Evolutionary conservation across 352 stramenopile genomes (phyloP), one percentile per base, ranked within the genome.

Genomic region (Globisporangium paddicum): DNA sequence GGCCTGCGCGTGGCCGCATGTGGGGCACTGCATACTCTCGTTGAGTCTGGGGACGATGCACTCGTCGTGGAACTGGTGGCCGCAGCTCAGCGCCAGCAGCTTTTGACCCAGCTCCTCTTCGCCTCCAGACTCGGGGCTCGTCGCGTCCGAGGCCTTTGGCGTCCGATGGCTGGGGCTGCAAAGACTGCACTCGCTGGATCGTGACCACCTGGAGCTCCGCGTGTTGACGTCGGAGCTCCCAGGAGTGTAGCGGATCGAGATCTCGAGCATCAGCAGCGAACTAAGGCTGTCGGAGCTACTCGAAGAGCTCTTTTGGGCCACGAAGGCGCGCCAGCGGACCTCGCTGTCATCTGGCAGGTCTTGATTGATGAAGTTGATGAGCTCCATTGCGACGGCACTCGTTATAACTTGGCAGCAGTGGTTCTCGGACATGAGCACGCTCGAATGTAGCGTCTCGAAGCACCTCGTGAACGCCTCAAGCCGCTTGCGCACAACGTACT

Each of bases 21-120:
- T 82, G 8, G 79, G 77, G 41, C 81, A 91, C 28, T 67, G 38
- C 40, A 88, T 68, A 9, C 45, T 52, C 52, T 82, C 67, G 53
- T 89, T 91, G 38, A 89, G 66, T 58, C 81, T 85, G 21, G 66
- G 58, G 2, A 87, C 60, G 28, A 84, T 69, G 60, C 79, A 88
- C 51, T 88, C 77, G 62, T 91, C 79, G 63, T 91, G 79, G 64
- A 89, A 89, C 23, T 71, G 66, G 41, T 89, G 79, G 28, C 77
- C 79, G 37, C 79, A 91, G n/a, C 21, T 45, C 13, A 91, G 45
- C 18, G 63, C 72, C 60, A 72, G 74, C 38, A 79, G 67, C 44
- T n/a, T n/a, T n/a, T n/a, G 79, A 72, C 8, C 25, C 47, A 23
- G n/a, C n/a, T n/a, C n/a, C n/a, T n/a, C n/a, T n/a, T n/a, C n/a